Evolutionary conservation across 768 basidiomycete genomes (phyloP).

Genomic region (Asterophora lycoperdoides): DNA sequence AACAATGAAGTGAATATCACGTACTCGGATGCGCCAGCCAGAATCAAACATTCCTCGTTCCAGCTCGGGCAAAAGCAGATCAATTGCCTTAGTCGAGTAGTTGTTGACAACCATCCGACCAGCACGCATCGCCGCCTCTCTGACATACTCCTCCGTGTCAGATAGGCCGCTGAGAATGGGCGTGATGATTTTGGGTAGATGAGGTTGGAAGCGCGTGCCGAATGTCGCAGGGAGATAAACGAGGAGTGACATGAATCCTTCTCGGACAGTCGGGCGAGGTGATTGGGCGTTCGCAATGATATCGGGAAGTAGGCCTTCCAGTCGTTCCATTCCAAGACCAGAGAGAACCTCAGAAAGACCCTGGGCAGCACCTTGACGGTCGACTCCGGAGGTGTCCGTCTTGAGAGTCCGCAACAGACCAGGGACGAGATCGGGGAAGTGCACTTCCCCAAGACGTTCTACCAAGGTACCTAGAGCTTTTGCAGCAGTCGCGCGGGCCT

Average conservation of each 20-base stretch:
- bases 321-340: slow-evolving; percentile 94
- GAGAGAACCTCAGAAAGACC: slow-evolving; percentile 94
- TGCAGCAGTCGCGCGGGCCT: slow-evolving; percentile 94
- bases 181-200: slow-evolving; percentile 88
- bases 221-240: slow-evolving; percentile 96
- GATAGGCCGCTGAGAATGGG: slow-evolving; percentile 91
- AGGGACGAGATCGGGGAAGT: slow-evolving; percentile 96
- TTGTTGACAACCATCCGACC: slow-evolving; percentile 97
- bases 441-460: slow-evolving; percentile 88
- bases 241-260: slow-evolving; percentile 97
- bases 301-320: slow-evolving; percentile 91
- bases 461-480: slow-evolving; percentile 96
- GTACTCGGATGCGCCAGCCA: slow-evolving; percentile 90
- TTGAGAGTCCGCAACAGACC: slow-evolving; percentile 82
- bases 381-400: slow-evolving; percentile 91
- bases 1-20: slow-evolving; percentile 20
- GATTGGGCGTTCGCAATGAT: slow-evolving; percentile 91
- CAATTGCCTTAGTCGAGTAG: slow-evolving; percentile 89
- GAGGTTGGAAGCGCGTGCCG: slow-evolving; percentile 93
- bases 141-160: slow-evolving; percentile 90
- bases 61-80: slow-evolving; percentile 88
- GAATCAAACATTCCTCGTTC: slow-evolving; percentile 94
- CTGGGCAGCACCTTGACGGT: slow-evolving; percentile 96
- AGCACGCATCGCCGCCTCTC: slow-evolving; percentile 98
- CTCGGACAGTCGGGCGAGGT: slow-evolving; percentile 84